phyloP scores from a whole-genome alignment of 139 green algal species.

The Chlorella sp. region DNA sequence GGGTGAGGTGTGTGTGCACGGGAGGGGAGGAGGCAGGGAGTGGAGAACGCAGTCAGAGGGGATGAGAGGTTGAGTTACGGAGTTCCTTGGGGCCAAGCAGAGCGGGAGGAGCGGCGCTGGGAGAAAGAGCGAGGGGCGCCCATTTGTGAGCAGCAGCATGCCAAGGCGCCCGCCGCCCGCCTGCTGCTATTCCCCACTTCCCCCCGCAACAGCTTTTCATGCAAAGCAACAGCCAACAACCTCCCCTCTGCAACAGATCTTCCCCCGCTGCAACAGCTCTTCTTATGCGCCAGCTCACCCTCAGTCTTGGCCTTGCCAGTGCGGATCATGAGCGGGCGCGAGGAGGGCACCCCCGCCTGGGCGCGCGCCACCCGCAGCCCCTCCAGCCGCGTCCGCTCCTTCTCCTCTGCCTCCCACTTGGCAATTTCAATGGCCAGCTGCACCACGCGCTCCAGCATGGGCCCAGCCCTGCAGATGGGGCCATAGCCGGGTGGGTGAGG shows the following conservation, averaged over 20 bases:
- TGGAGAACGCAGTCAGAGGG: too few species aligned
- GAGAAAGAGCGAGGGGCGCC: too few species aligned
- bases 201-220: too few species aligned
- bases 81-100: too few species aligned
- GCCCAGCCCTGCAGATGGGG: constrained; percentile 16
- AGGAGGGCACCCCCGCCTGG: background rate
- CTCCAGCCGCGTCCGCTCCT: constrained; percentile 26
- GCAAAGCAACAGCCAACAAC: too few species aligned
- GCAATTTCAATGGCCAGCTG: constrained; percentile 33
- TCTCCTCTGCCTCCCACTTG: constrained; percentile 43
- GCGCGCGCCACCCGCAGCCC: background rate
- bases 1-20: too few species aligned
- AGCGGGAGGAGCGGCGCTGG: too few species aligned
- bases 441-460: constrained; percentile 40
- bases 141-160: background rate
- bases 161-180: background rate
- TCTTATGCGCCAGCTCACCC: background rate
- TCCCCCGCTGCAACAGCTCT: background rate
- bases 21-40: too few species aligned
- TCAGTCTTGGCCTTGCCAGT: constrained; percentile 53
- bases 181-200: background rate
- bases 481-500: background rate
- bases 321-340: constrained; percentile 57
- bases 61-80: too few species aligned
- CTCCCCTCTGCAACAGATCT: too few species aligned